phyloP scores from a whole-genome alignment of 2,329 filamentous ascomycete species.

The Hymenoscyphus scutula region DNA sequence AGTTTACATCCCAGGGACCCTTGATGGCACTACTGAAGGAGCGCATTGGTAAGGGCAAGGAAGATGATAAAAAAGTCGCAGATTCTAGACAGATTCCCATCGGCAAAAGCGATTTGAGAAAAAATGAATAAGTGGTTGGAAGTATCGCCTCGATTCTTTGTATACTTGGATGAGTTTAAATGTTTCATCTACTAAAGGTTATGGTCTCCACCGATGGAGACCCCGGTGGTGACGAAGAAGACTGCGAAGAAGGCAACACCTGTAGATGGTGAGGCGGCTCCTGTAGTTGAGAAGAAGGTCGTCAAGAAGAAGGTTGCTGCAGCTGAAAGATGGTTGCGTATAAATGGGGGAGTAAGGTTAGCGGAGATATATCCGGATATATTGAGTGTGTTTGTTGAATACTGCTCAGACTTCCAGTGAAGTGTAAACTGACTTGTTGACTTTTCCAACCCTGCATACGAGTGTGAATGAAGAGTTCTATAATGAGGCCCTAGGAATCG shows the following conservation, averaged over 20 bases:
- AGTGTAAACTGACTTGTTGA: too few species aligned
- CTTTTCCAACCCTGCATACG: too few species aligned
- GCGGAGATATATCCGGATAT: not conserved
- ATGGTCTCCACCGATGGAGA: not conserved
- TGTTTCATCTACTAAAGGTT: too few species aligned
- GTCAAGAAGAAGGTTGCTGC: constrained; percentile 9
- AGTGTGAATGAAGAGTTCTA: too few species aligned
- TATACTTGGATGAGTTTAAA: too few species aligned
- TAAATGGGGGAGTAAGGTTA: not conserved
- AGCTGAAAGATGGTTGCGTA: not conserved
- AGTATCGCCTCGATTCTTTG: too few species aligned
- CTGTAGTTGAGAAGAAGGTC: constrained; percentile 6
- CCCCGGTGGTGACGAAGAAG: constrained; percentile 6
- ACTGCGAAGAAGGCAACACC: constrained; percentile 3
- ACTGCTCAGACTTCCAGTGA: too few species aligned
- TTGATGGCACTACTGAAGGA: not conserved
- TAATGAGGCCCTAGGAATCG: too few species aligned
- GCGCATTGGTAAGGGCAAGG: not conserved
- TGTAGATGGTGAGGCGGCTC: not conserved
- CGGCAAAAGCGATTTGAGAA: too few species aligned
- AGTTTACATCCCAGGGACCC: not conserved
- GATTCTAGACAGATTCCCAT: too few species aligned
- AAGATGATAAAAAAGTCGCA: not conserved
- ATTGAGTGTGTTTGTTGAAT: too few species aligned
- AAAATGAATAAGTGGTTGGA: too few species aligned